Evolutionary conservation across 2,329 filamentous ascomycete genomes (phyloP).

Genomic region (Daldinia sp.): DNA sequence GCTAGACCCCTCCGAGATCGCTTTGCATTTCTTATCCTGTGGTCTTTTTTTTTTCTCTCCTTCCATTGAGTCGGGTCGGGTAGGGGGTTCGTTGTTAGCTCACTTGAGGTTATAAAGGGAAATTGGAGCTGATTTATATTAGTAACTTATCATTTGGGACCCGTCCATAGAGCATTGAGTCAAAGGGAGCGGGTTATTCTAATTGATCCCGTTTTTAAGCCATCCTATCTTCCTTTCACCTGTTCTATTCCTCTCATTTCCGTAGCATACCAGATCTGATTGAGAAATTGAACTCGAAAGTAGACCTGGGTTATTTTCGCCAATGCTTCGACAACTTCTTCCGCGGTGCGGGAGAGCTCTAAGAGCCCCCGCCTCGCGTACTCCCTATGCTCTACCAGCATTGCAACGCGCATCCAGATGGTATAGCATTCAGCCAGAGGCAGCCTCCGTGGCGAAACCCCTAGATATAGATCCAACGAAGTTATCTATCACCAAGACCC

Average conservation of each 20-base stretch:
- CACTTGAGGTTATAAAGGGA: conserved; percentile 22
- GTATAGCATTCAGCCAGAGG: conserved; percentile 67
- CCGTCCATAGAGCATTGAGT: conserved; percentile 22
- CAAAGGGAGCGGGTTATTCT: conserved; percentile 15
- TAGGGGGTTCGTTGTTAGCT: conserved; percentile 8
- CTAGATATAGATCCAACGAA: conserved; percentile 81
- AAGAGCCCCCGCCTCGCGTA: conserved; percentile 47
- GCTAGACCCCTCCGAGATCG: conserved; percentile 45
- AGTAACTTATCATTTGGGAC: conserved; percentile 19
- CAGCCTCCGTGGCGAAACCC: conserved; percentile 65
- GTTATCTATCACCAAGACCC: conserved; percentile 80
- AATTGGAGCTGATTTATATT: conserved; percentile 28
- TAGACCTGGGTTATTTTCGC: neutral
- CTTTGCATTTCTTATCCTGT: conserved; percentile 28
- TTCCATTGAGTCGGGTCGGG: conserved; percentile 30
- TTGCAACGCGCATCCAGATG: conserved; percentile 52
- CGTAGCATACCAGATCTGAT: conserved; percentile 10
- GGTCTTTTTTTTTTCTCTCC: conserved; percentile 33
- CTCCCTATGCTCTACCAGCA: conserved; percentile 51
- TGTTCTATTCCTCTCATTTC: neutral
- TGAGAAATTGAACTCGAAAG: conserved; percentile 1
- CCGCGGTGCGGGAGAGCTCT: conserved; percentile 57
- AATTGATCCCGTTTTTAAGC: conserved; percentile 22
- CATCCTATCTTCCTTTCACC: conserved; percentile 11
- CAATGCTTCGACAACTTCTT: conserved; percentile 62